These are phyloP conservation scores for Podospora comata DNA, from an alignment of 495 filamentous ascomycete genomes.

Conservation along the genomic window DNA sequence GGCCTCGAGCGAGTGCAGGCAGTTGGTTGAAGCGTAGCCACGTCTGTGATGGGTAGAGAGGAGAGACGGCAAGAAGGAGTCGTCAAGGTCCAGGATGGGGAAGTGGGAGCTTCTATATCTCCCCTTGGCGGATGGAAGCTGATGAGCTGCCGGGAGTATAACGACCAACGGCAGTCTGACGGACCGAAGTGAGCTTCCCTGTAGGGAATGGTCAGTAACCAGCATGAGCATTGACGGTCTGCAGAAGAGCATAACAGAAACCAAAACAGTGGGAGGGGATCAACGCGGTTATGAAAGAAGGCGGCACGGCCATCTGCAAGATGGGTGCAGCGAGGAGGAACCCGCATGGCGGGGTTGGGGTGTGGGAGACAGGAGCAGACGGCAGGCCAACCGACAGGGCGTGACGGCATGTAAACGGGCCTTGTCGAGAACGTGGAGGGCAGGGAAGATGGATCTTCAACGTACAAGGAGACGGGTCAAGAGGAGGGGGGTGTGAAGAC, in stretches of 20 bases:
- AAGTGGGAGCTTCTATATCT: conserved; percentile 40
- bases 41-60: conserved; percentile 37
- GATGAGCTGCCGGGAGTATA: conserved; percentile 31
- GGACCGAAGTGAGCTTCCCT: conserved; percentile 44
- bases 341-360: conserved; percentile 43
- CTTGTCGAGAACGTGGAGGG: conserved; percentile 34
- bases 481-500: conserved; percentile 12
- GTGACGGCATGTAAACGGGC: conserved; percentile 30
- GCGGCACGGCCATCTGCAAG: conserved; percentile 38
- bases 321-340: conserved; percentile 32
- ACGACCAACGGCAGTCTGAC: conserved; percentile 44
- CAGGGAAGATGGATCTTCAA: conserved; percentile 33
- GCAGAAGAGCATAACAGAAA: conserved; percentile 42
- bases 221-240: conserved; percentile 46
- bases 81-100: conserved; percentile 36
- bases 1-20: conserved; percentile 48
- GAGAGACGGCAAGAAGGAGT: conserved; percentile 38
- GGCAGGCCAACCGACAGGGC: conserved; percentile 32
- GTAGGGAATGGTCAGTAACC: conserved; percentile 41
- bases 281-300: conserved; percentile 40
- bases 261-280: conserved; percentile 43
- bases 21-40: conserved; percentile 49
- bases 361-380: conserved; percentile 22
- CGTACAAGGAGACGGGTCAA: conserved; percentile 28
- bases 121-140: conserved; percentile 37